phyloP scores from a whole-genome alignment of 495 filamentous ascomycete species.

The Penicillium maclennaniae region DNA sequence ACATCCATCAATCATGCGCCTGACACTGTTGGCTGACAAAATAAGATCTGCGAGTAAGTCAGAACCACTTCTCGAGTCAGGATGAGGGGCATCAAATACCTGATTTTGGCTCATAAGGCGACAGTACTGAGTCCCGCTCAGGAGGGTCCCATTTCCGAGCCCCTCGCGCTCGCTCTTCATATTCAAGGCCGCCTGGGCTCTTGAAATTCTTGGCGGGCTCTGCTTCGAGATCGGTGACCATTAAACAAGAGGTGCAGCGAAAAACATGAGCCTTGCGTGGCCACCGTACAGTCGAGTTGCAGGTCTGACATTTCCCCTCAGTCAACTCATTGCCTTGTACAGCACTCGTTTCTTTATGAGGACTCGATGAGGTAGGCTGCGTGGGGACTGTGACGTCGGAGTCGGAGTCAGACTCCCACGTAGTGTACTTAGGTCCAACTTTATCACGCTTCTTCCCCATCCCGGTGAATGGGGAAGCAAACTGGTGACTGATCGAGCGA shows the following conservation, averaged over 20 bases:
- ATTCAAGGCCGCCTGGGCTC: constrained; percentile 13
- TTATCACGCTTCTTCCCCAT: constrained; percentile 49
- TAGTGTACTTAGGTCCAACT: constrained; percentile 23
- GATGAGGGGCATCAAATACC: constrained; percentile 1
- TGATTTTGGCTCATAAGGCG: constrained; percentile 5
- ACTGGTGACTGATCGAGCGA: constrained; percentile 74
- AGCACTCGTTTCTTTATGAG: constrained; percentile 30
- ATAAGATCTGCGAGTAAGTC: constrained; percentile 25
- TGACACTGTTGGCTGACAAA: constrained; percentile 47
- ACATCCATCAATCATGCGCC: constrained; percentile 50
- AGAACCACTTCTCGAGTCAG: background rate
- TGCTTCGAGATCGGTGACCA: constrained; percentile 76
- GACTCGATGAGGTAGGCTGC: constrained; percentile 26
- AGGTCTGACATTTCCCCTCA: constrained; percentile 79
- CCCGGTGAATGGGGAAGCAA: constrained; percentile 59
- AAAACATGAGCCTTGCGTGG: constrained; percentile 72
- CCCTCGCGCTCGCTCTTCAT: constrained; percentile 4
- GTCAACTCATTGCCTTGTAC: constrained; percentile 38
- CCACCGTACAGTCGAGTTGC: constrained; percentile 78
- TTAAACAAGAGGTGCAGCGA: constrained; percentile 81
- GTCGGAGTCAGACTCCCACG: constrained; percentile 41
- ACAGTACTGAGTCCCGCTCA: constrained; percentile 4
- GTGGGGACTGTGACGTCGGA: constrained; percentile 32
- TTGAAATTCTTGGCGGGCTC: constrained; percentile 19
- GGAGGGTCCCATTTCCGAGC: constrained; percentile 3